Evolutionary conservation across 2,329 filamentous ascomycete species (phyloP).

Genomic region (Samsoniella hepiali): DNA sequence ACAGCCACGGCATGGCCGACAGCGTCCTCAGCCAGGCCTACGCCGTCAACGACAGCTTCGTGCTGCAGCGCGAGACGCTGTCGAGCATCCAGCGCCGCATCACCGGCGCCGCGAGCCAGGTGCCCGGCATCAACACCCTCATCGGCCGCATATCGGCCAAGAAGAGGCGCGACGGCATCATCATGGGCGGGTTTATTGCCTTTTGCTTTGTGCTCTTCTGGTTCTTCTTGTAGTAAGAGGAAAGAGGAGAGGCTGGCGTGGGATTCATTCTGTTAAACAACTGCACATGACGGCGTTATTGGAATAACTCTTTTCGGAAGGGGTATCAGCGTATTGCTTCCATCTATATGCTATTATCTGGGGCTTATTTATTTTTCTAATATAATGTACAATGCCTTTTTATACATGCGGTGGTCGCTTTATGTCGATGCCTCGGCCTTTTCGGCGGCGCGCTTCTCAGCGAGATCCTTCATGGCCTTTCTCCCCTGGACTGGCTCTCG

Average conservation of each 20-base stretch:
- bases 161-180: slow-evolving; percentile 91
- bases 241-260: background rate
- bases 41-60: slow-evolving; percentile 90
- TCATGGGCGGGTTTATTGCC: slow-evolving; percentile 86
- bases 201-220: slow-evolving; percentile 87
- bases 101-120: slow-evolving; percentile 80
- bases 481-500: slow-evolving; percentile 31
- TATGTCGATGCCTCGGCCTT: background rate
- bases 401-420: background rate
- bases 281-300: slow-evolving; percentile 30
- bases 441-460: slow-evolving; percentile 17
- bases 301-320: slow-evolving; percentile 15
- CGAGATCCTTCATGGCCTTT: slow-evolving; percentile 12
- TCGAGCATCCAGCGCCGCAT: slow-evolving; percentile 88
- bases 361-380: slow-evolving; percentile 12
- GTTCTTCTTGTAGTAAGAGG: slow-evolving; percentile 58
- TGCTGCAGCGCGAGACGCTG: slow-evolving; percentile 80
- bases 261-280: background rate
- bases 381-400: slow-evolving; percentile 14
- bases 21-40: slow-evolving; percentile 92
- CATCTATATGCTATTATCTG: slow-evolving; percentile 25
- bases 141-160: slow-evolving; percentile 92
- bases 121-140: slow-evolving; percentile 88
- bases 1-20: slow-evolving; percentile 85
- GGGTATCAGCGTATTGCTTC: slow-evolving; percentile 37